phyloP scores from a whole-genome alignment of 2,329 filamentous ascomycete genomes.

The Dendryphion nanum region DNA sequence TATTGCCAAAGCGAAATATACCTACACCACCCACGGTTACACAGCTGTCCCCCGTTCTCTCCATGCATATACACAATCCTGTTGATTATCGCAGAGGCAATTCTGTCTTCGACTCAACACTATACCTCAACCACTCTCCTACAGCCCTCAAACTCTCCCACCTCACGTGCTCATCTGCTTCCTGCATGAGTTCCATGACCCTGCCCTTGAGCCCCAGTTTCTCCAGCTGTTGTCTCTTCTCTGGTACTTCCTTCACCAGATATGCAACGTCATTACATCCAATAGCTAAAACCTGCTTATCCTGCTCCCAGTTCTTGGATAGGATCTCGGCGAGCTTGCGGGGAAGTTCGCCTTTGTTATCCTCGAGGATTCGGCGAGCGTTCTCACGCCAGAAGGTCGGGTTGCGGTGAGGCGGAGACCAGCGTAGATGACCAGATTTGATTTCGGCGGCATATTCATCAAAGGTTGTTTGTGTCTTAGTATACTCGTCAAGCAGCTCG shows the following conservation, averaged over 20 bases:
- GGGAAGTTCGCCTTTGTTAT: conserved; percentile 74
- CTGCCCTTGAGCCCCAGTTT: conserved; percentile 80
- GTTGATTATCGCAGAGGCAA: conserved; percentile 32
- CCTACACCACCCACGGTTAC: no score
- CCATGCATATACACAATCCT: no score
- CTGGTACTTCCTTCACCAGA: conserved; percentile 84
- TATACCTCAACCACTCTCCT: conserved; percentile 73
- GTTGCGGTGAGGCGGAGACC: conserved; percentile 88
- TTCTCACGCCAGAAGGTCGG: conserved; percentile 90
- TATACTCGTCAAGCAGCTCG: conserved; percentile 80
- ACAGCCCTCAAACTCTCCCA: conserved; percentile 91
- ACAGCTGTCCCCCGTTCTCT: no score
- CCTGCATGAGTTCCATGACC: conserved; percentile 92
- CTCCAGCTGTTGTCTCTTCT: conserved; percentile 77
- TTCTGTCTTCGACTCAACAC: conserved; percentile 38
- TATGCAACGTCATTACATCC: conserved; percentile 90
- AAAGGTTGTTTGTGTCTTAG: conserved; percentile 65
- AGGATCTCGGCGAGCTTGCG: conserved; percentile 84
- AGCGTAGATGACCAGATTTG: conserved; percentile 80
- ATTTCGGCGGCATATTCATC: conserved; percentile 77
- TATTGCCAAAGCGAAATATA: no score
- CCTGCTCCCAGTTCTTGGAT: conserved; percentile 77
- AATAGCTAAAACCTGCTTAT: conserved; percentile 83
- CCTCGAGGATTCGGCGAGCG: conserved; percentile 79
- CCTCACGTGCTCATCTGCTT: conserved; percentile 81